Conservation (phyloP, 1,284 basidiomycete species). For the Laetiporus sulphureus region DNA sequence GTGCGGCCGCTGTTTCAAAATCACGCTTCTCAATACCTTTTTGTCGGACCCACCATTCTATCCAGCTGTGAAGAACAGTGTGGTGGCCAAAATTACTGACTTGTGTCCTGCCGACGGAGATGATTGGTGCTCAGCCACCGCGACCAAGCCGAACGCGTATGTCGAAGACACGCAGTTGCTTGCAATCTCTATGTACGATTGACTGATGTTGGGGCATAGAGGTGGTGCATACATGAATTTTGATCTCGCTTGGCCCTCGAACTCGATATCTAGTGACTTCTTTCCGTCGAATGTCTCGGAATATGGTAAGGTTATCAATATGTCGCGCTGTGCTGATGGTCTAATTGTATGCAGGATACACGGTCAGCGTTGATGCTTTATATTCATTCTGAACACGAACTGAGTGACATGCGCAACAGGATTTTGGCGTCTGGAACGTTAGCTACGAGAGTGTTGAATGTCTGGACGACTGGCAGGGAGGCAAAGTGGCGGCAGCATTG, state of each 20-base stretch:
- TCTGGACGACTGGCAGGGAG: slow-evolving; percentile 52
- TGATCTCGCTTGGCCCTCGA: slow-evolving; percentile 69
- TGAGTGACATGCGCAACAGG: no score
- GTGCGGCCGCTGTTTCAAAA: slow-evolving; percentile 71
- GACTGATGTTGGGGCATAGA: slow-evolving; percentile 27
- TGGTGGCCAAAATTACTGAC: slow-evolving; percentile 71
- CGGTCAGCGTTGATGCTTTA: slow-evolving; percentile 28
- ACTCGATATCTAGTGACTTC: slow-evolving; percentile 61
- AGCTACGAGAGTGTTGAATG: slow-evolving; percentile 60
- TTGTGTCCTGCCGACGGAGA: slow-evolving; percentile 53
- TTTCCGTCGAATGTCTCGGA: slow-evolving; percentile 62
- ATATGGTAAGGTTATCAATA: slow-evolving; percentile 37
- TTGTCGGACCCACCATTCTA: slow-evolving; percentile 61
- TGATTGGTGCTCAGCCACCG: slow-evolving; percentile 68
- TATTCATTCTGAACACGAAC: no score
- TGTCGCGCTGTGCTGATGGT: background rate
- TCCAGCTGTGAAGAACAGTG: slow-evolving; percentile 50
- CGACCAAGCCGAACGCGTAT: slow-evolving; percentile 45
- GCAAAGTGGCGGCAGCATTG: slow-evolving; percentile 48
- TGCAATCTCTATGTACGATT: no score
- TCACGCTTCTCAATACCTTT: slow-evolving; percentile 66
- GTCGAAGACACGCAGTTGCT: background rate
- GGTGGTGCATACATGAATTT: slow-evolving; percentile 67
- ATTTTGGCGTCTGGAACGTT: slow-evolving; percentile 81
- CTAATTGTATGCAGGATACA: slow-evolving; percentile 36